A percentile compares a stretch with the other conserved stretches of the same genome.
Conservation (phyloP, 148 eudicot genomes). For the Salicornia ramosissima region DNA sequence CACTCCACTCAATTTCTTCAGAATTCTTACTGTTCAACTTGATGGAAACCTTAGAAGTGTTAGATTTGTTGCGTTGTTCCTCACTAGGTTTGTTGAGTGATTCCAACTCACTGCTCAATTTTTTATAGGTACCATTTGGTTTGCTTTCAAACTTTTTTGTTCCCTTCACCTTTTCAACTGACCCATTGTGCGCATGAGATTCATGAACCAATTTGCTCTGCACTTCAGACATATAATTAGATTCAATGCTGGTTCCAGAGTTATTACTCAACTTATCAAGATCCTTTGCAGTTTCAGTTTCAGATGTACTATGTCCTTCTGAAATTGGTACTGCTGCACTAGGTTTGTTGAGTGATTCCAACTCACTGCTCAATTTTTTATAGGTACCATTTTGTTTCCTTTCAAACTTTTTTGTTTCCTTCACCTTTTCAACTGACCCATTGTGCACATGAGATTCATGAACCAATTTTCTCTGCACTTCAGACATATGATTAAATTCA, state of each 20-base stretch:
- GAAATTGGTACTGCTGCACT: no score
- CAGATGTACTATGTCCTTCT: no score
- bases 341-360: conserved; percentile 41
- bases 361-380: conserved; percentile 37
- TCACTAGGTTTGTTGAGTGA: conserved; percentile 42
- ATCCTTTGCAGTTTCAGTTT: conserved; percentile 39
- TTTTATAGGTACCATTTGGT: conserved; percentile 36
- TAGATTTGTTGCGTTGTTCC: conserved; percentile 39
- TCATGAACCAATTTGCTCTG: conserved; percentile 28
- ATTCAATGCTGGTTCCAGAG: conserved; percentile 35
- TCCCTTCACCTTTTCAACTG: conserved; percentile 37
- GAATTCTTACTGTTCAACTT: conserved; percentile 30
- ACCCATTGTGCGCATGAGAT: conserved; percentile 29
- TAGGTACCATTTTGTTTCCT: conserved; percentile 35
- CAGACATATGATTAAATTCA: conserved; percentile 39
- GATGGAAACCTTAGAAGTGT: conserved; percentile 29
- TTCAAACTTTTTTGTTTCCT: conserved; percentile 35
- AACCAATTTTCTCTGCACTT: conserved; percentile 27
- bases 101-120: conserved; percentile 42
- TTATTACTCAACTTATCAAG: conserved; percentile 33
- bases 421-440: conserved; percentile 36
- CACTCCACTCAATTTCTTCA: conserved; percentile 44
- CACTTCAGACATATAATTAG: conserved; percentile 34
- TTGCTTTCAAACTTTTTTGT: conserved; percentile 33
- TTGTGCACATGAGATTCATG: conserved; percentile 27